These are phyloP conservation scores for Tephrocybe sp. DNA, from an alignment of 768 basidiomycete genomes.

Conservation along the genomic window DNA sequence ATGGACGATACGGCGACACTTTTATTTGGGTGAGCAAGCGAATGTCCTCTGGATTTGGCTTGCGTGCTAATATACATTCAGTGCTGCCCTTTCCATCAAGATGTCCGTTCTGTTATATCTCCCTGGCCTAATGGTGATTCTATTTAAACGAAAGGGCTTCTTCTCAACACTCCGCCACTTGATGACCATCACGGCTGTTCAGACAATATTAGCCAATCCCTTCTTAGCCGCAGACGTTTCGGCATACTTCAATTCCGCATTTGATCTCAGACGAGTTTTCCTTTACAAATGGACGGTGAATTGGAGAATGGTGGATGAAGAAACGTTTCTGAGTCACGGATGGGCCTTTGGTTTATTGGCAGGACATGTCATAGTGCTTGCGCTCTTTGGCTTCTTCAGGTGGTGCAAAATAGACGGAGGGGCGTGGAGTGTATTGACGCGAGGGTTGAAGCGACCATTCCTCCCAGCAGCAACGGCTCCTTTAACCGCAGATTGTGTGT, in stretches of 20 bases:
- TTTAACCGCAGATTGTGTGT: conserved; percentile 67
- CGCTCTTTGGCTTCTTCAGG: conserved; percentile 63
- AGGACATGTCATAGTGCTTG: conserved; percentile 61
- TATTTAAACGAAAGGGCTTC: conserved; percentile 74
- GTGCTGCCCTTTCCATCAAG: conserved; percentile 86
- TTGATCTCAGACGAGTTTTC: conserved; percentile 87
- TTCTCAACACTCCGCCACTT: conserved; percentile 50
- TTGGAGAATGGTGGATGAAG: conserved; percentile 86
- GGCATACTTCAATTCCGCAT: conserved; percentile 76
- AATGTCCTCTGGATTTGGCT: background rate
- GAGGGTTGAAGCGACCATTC: conserved; percentile 52
- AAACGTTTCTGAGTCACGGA: conserved; percentile 64
- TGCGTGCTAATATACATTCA: conserved; percentile 24
- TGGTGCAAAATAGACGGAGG: conserved; percentile 85
- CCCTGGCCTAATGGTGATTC: conserved; percentile 81
- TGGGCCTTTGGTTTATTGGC: conserved; percentile 66
- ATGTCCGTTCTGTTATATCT: conserved; percentile 93
- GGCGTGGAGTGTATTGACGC: conserved; percentile 48
- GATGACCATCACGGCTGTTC: conserved; percentile 44
- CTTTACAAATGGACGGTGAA: conserved; percentile 98
- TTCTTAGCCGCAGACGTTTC: conserved; percentile 63
- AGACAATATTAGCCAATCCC: conserved; percentile 64
- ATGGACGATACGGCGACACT: conserved; percentile 63
- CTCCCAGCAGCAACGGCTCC: conserved; percentile 48
- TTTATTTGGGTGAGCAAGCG: conserved; percentile 65